Percentiles rank a stretch among this genome's conserved stretches.
These are phyloP conservation scores for Malassezia obtusa DNA, from an alignment of 1,284 basidiomycete genomes.

Conservation along the genomic window DNA sequence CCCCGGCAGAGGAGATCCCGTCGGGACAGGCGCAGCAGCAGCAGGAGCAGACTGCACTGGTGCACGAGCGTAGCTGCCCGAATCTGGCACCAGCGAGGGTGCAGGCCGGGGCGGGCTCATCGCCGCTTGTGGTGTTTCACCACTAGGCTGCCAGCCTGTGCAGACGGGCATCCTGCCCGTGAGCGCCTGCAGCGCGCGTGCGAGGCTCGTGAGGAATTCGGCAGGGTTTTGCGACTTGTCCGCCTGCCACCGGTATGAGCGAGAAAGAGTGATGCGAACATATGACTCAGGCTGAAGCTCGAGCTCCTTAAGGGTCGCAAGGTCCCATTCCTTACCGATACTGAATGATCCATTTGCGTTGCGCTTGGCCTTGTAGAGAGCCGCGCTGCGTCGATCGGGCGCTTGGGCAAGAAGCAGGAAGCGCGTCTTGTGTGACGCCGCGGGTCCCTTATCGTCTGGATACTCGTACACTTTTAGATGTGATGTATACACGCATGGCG, in stretches of 20 bases:
- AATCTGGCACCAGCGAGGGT: too few species aligned
- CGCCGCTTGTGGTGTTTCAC: too few species aligned
- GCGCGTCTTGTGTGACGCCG: slow-evolving; percentile 30
- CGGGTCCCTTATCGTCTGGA: slow-evolving; percentile 9
- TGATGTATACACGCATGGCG: slow-evolving; percentile 38
- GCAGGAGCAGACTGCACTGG: too few species aligned
- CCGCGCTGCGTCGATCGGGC: slow-evolving; percentile 31
- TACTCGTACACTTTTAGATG: slow-evolving; percentile 46
- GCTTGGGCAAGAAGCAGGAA: slow-evolving; percentile 41
- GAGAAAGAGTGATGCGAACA: slow-evolving; percentile 32
- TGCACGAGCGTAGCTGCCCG: too few species aligned
- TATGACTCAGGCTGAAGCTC: slow-evolving; percentile 55
- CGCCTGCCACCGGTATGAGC: slow-evolving; percentile 41
- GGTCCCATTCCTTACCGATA: slow-evolving; percentile 91
- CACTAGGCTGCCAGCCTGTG: neutral
- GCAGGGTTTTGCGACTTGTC: slow-evolving; percentile 20
- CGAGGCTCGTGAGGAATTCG: slow-evolving; percentile 1
- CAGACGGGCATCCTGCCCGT: neutral
- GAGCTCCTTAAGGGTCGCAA: slow-evolving; percentile 68
- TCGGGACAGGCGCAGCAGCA: too few species aligned
- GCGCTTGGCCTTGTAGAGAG: slow-evolving; percentile 75
- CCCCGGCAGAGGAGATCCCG: too few species aligned
- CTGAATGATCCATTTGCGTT: slow-evolving; percentile 93
- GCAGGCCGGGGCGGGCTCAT: too few species aligned
- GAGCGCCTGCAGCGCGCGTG: neutral